Percentiles rank a stretch among this genome's conserved stretches.
Conservation (phyloP, 225 moss, liverwort and hornwort genomes). For the Thuidium tamariscinum region DNA sequence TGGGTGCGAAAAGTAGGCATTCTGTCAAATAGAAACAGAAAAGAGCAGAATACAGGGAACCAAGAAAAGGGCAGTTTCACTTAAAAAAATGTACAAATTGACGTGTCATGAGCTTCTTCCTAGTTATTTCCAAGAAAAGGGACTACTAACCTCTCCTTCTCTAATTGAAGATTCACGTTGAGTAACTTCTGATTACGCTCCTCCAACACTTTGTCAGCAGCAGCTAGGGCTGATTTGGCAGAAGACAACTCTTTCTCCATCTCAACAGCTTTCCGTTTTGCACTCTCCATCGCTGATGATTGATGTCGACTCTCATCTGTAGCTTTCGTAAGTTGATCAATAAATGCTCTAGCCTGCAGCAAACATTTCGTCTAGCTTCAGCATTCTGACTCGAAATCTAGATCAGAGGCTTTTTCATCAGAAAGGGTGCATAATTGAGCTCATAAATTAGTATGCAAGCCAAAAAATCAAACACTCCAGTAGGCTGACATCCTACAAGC, state of each 20-base stretch:
- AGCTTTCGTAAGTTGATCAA: constrained; percentile 80
- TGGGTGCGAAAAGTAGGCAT: not conserved
- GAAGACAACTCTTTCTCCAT: constrained; percentile 66
- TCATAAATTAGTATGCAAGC: not conserved
- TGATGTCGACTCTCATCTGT: constrained; percentile 74
- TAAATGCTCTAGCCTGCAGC: constrained; percentile 56
- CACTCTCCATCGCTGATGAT: constrained; percentile 57
- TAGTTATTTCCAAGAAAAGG: not conserved
- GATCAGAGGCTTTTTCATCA: not conserved
- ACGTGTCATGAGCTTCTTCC: not conserved
- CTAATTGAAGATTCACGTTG: constrained; percentile 60
- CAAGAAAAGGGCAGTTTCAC: not conserved
- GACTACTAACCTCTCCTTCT: constrained; percentile 61
- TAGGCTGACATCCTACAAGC: not conserved
- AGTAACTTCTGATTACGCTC: constrained; percentile 61
- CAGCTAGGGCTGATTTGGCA: constrained; percentile 48
- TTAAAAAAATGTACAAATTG: not conserved
- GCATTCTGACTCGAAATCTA: not conserved
- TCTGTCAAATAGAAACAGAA: not conserved
- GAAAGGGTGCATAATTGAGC: not conserved
- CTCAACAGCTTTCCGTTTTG: constrained; percentile 63
- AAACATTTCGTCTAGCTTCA: not conserved
- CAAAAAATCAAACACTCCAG: not conserved
- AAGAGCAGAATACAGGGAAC: not conserved
- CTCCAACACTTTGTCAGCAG: constrained; percentile 54